Percentiles rank a stretch among this genome's conserved stretches.
Conservation (phyloP, 2,329 filamentous ascomycete genomes). For the Fusarium sp. region DNA sequence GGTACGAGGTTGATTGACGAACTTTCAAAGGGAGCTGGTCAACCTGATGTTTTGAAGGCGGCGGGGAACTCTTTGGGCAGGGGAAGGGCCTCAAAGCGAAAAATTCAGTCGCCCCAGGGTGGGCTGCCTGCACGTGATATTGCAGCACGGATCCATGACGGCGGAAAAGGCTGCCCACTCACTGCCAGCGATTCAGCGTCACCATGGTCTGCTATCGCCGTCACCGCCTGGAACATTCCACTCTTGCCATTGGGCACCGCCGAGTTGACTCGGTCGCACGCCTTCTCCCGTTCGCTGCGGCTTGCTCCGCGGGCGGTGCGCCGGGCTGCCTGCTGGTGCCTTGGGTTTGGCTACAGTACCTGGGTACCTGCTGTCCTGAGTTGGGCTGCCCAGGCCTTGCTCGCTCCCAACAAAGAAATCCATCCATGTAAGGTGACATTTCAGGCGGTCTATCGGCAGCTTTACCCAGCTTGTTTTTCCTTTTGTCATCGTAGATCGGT, state of each 20-base stretch:
- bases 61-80: conserved; percentile 55
- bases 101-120: conserved; percentile 56
- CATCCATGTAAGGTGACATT: conserved; percentile 5
- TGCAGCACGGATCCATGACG: conserved; percentile 21
- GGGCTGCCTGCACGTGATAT: conserved; percentile 52
- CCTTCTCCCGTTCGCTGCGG: conserved; percentile 27
- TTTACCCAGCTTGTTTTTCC: background rate
- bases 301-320: conserved; percentile 20
- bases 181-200: conserved; percentile 33
- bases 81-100: conserved; percentile 54
- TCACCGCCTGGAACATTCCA: conserved; percentile 45
- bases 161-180: conserved; percentile 24
- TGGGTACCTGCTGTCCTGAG: background rate
- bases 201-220: conserved; percentile 31
- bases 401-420: background rate
- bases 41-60: conserved; percentile 57
- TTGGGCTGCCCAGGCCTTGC: background rate
- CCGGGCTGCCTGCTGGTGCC: conserved; percentile 29
- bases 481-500: conserved; percentile 14
- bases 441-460: background rate
- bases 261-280: conserved; percentile 14
- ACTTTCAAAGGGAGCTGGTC: conserved; percentile 50
- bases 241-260: conserved; percentile 38
- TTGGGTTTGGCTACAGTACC: conserved; percentile 4
- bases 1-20: conserved; percentile 50